Base-by-base conservation (phyloP, 345 rosid genomes). In the Corchorus olitorius region DNA sequence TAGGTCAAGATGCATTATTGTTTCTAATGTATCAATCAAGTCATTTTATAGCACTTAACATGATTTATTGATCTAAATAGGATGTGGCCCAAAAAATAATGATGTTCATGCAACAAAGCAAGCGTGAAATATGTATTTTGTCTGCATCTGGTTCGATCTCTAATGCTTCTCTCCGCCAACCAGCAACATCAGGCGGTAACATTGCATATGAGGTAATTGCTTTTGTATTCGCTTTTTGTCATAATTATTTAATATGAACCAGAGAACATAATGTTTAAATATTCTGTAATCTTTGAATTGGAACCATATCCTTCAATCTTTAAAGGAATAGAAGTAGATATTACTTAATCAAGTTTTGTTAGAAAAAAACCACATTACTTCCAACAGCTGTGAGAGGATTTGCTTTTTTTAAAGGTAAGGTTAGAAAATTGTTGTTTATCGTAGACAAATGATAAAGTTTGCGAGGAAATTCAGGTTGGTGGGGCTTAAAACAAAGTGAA, bases 121-220 rank as follows among this genome's bases (percentile, higher is more conserved):
- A 87, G 81, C 91, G 90, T 39, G 97, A 96, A 73, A 70, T 91
- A 72, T 96, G 98, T 75, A 77, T 96, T 74, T 82, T 96, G 48
- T 96, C 99, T 80, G 99, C 97, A 60, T 89, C 93, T 69, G 97
- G 99, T 79, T 66, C 94, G 64, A 85, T 96, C 76, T 89, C 93
- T 68, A 91, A 82, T 77, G 98, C 88, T 73, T 86, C 97, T 59
- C 89, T 96, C 70, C 86, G 90, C 75, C 97, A 96, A 84, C 90
- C 91, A 48, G 93, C 91, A 61, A 83, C 90, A 63, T 88, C 98
- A 61, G 98, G 97, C 64, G 93, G 93, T 79, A 89, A 65, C 81
- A 87, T 89, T 71, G 84, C 94, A 37, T 96, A 89, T 70, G 93
- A 92, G 98, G 99, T 93, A 83, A 70, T 7, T 80, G 70, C 76